Conservation (phyloP, 441 rosid species). For the Caryocar brasiliense region DNA sequence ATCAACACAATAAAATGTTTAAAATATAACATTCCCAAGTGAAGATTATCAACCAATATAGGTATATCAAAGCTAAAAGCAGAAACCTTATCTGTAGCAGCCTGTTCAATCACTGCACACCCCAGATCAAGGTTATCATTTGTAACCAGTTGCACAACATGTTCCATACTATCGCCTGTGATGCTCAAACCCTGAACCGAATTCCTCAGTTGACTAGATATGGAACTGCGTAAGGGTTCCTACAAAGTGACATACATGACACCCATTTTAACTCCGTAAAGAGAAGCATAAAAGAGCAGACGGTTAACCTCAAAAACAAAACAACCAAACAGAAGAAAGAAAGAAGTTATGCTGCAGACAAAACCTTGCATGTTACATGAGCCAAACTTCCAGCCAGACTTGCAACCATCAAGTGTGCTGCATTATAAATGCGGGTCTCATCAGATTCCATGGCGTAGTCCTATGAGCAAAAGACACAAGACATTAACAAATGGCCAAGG, state of each 20-base stretch:
- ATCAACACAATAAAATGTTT: too few relatives aligned
- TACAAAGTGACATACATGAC: slow-evolving; percentile 22
- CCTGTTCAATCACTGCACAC: slow-evolving; percentile 95
- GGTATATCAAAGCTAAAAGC: neutral
- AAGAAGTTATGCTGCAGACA: slow-evolving; percentile 5
- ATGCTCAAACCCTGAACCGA: slow-evolving; percentile 61
- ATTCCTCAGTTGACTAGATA: slow-evolving; percentile 79
- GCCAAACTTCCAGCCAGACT: slow-evolving; percentile 98
- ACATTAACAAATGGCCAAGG: neutral
- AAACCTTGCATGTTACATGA: slow-evolving; percentile 99
- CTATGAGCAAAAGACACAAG: slow-evolving; percentile 17
- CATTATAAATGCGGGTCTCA: slow-evolving; percentile 82
- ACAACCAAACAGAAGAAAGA: neutral
- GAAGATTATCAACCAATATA: too few relatives aligned
- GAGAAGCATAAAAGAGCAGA: slow-evolving; percentile 4
- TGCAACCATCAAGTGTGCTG: slow-evolving; percentile 98
- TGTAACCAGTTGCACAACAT: slow-evolving; percentile 89
- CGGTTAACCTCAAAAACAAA: neutral
- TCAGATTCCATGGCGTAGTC: slow-evolving; percentile 92
- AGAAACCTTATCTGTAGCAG: slow-evolving; percentile 93
- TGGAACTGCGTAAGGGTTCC: slow-evolving; percentile 92
- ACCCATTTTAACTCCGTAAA: neutral
- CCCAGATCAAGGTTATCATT: slow-evolving; percentile 99
- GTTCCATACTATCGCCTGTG: slow-evolving; percentile 66
- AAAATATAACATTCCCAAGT: too few relatives aligned